Evolutionary conservation across 345 rosid species (phyloP), one percentile per base, ranked within the genome.

Genomic region (Citrus reticulata): DNA sequence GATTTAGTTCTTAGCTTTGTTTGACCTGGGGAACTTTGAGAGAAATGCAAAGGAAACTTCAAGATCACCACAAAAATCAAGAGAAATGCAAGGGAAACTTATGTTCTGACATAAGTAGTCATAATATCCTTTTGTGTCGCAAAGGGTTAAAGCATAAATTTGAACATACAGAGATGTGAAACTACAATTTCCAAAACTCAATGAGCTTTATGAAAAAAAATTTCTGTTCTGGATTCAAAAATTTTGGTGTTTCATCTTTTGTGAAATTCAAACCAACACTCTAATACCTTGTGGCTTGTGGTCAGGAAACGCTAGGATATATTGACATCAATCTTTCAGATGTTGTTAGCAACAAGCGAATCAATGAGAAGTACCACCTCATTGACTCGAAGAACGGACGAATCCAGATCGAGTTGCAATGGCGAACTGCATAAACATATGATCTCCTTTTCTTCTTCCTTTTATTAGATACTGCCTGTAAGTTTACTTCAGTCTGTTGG

Each of bases 321-420:
- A 82, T 91, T 55, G 92, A 88, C 74, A 88, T 95, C 76, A 84
- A 70, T 78, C 95, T 94, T 69, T 81, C 88, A 7, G 98, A 96
- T 81, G 98, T 91, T 22, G 90, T 95, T 63, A 89, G 71, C 91
- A 95, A 95, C 93, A 90, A 85, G 75, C 83, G 98, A 76, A 91
- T 90, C 87, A 94, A 94, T 51, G 95, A 93, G 90, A 91, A 85
- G 87, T 91, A 87, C 84, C 95, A 93, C 79, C 96, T 95, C 35
- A 95, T 95, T 73, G 98, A 92, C 89, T 95, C 99, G 0, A 96
- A 85, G 87, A 94, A 94, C 32, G 97, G 99, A 13, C 76, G 78
- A 85, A 85, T 96, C 83, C 98, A 90, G 83, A 77, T 96, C 39
- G 99, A 96, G 87, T 73, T 94, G 84, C 93, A 92, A 79, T 96